Conservation (phyloP, 495 filamentous ascomycete species). For the Cercophora scortea region DNA sequence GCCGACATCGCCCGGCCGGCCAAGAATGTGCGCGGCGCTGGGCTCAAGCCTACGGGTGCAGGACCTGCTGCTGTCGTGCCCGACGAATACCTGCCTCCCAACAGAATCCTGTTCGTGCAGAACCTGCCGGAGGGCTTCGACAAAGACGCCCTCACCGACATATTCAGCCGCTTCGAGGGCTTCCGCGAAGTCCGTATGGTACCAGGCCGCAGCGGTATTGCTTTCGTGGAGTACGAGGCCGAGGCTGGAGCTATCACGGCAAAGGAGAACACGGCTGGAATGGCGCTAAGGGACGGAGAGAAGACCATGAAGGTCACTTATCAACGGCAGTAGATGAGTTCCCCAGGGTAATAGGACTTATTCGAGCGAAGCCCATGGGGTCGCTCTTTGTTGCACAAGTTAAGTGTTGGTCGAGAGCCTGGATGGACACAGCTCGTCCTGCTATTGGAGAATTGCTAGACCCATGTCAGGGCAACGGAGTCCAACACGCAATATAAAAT, state of each 20-base stretch:
- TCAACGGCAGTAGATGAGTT: slow-evolving; percentile 62
- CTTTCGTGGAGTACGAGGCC: slow-evolving; percentile 92
- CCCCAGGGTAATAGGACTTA: too few relatives aligned
- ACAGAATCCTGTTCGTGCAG: slow-evolving; percentile 95
- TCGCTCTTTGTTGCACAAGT: neutral
- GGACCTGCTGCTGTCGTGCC: slow-evolving; percentile 71
- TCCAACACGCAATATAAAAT: slow-evolving; percentile 14
- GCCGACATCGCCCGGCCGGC: slow-evolving; percentile 52
- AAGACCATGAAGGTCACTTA: slow-evolving; percentile 74
- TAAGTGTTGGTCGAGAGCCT: neutral
- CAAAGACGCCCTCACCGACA: slow-evolving; percentile 65
- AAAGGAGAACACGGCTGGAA: slow-evolving; percentile 91
- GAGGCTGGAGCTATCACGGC: slow-evolving; percentile 86
- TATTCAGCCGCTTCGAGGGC: slow-evolving; percentile 88
- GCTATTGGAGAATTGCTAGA: neutral
- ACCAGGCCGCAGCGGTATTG: slow-evolving; percentile 80
- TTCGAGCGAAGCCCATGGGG: too few relatives aligned
- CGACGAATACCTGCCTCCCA: slow-evolving; percentile 95
- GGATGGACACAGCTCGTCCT: neutral
- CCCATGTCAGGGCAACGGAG: neutral
- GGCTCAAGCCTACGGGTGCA: slow-evolving; percentile 70
- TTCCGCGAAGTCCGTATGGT: slow-evolving; percentile 90
- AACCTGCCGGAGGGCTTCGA: slow-evolving; percentile 84
- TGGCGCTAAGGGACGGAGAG: slow-evolving; percentile 66
- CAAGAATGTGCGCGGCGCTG: slow-evolving; percentile 68